Evolutionary conservation across 2,329 filamentous ascomycete species (phyloP), one percentile per base, ranked within the genome.

Genomic region (Epicoccum sorghinum): DNA sequence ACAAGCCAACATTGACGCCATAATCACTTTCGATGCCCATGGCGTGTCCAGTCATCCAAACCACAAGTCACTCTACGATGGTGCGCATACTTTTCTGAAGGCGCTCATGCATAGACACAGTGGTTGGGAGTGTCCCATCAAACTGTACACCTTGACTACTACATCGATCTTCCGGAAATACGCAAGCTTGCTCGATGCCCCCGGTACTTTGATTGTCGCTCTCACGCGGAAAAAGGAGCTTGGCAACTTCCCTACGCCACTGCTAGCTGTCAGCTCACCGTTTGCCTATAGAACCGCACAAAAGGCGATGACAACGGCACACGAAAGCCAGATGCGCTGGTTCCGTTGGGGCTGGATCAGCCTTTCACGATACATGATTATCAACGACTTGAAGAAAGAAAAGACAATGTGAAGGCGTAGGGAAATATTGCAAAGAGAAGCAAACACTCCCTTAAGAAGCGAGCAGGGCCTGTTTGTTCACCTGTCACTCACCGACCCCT

Each of bases 311-410:
- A 92, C 90, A 1, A 82, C 83, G 49, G 93, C 90, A 25, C 95
- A 99, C 79, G 82, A 86, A 77, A 97, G 92, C 75, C 95, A 99
- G 82, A 99, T 99, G 95, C 86, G 90, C 33, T 99, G 95, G 95
- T 99, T 98, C 72, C 86, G 95, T 7, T 98, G 92, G 84, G 91
- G 92, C 3, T 99, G 93, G 92, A 96, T 99, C 70, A 83, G 85
- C 0, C 73, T 96, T 52, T 95, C 92, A 68, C 82, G 95, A 57
- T 99, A 98, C 77, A 98, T 99, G 95, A 84, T 92, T 52, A 84
- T 98, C 29, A 99, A 99, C 75, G 93, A 98, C 73, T 72, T 99
- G 75, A 83, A 80, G 69, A 80, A 81, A 67, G 85, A 85, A 73
- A 83, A 81, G 64, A 65, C 60, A 4, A 29, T 64, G 7, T 56